A percentile compares a stretch with the other conserved stretches of the same genome.
Conservation (phyloP, 176 grass and related monocot genomes). For the bread wheat (Triticum aestivum) region DNA sequence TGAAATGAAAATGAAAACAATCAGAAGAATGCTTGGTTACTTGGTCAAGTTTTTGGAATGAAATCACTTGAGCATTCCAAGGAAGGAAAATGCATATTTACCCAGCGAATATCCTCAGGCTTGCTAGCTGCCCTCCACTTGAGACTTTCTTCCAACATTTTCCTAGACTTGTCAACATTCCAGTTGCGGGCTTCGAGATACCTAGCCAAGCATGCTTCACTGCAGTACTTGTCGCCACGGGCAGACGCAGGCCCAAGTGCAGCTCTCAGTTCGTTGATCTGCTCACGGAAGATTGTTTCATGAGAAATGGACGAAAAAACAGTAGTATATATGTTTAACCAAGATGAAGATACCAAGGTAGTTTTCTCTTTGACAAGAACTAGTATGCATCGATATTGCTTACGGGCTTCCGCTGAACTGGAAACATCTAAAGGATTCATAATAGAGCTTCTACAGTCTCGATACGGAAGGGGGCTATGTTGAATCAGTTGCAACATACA, state of each 20-base stretch:
- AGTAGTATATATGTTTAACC: not conserved
- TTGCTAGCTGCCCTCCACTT: constrained; percentile 82
- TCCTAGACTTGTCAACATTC: constrained; percentile 69
- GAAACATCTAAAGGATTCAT: not conserved
- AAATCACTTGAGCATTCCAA: not conserved
- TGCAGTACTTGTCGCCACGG: constrained; percentile 47
- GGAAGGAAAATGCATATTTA: constrained; percentile 17
- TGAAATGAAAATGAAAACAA: constrained; percentile 31
- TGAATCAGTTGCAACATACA: not conserved
- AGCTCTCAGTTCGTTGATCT: constrained; percentile 72
- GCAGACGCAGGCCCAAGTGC: constrained; percentile 57
- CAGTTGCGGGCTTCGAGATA: constrained; percentile 79
- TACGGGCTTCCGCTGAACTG: not conserved
- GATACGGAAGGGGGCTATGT: not conserved
- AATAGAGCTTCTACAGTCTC: not conserved
- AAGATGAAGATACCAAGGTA: not conserved
- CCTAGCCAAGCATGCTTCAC: constrained; percentile 59
- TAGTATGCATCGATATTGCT: not conserved
- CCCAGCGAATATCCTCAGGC: constrained; percentile 88
- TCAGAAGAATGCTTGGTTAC: not conserved
- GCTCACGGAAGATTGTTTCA: not conserved
- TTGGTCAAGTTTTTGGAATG: not conserved
- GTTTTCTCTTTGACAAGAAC: not conserved
- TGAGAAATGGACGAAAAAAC: constrained; percentile 8
- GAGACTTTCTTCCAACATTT: constrained; percentile 89